Evolutionary conservation across 73 alveolate species (phyloP).

Genomic region (Loxodes magnus): DNA sequence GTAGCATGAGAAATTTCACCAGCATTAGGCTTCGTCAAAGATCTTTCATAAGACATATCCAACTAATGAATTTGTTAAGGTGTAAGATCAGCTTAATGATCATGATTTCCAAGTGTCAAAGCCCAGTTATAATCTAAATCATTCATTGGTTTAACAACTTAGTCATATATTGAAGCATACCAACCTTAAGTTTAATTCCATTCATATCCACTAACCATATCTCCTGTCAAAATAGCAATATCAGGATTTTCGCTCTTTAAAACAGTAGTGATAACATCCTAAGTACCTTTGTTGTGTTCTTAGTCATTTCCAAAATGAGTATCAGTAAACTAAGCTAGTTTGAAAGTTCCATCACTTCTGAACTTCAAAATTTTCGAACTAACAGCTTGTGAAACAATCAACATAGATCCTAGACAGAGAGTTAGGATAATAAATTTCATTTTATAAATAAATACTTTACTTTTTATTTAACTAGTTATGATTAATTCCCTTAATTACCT

Average conservation of each 20-base stretch:
- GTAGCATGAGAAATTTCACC: constrained; percentile 22
- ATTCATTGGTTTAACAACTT: constrained; percentile 15
- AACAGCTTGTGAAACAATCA: too few relatives aligned
- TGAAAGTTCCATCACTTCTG: too few relatives aligned
- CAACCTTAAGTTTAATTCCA: constrained; percentile 37
- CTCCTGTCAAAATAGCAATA: constrained; percentile 40
- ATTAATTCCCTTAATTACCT: too few relatives aligned
- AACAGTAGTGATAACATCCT: constrained; percentile 5
- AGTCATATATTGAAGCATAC: constrained; percentile 14
- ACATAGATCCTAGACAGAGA: too few relatives aligned
- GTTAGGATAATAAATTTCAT: too few relatives aligned
- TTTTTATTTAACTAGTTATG: too few relatives aligned
- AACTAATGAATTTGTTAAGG: constrained; percentile 24
- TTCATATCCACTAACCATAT: constrained; percentile 46
- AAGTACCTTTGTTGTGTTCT: constrained; percentile 5
- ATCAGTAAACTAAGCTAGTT: constrained; percentile 36
- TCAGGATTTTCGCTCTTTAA: constrained; percentile 40
- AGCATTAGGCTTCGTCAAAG: constrained; percentile 19
- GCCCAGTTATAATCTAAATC: constrained; percentile 33
- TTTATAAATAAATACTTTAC: too few relatives aligned
- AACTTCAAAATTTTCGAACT: too few relatives aligned
- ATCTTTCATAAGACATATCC: constrained; percentile 21
- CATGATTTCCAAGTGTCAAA: constrained; percentile 48
- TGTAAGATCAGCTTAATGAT: constrained; percentile 34
- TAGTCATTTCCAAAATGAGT: constrained; percentile 38